Evolutionary conservation across 306 rosid genomes (phyloP), one percentile per base, ranked within the genome.

Genomic region (Gleditsia sinensis): DNA sequence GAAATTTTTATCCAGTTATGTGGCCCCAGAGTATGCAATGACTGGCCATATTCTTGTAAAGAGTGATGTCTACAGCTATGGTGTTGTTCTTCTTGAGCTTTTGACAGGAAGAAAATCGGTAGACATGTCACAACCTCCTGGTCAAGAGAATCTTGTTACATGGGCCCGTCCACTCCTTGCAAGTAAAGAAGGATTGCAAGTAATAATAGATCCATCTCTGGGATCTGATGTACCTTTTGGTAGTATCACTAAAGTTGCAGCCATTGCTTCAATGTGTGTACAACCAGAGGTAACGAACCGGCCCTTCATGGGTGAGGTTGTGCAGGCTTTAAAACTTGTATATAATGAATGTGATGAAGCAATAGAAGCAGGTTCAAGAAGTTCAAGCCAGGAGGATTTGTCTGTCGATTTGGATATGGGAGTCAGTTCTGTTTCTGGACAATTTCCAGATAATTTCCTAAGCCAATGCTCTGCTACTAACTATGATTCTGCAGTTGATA

Each of bases 21-120:
- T 90, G 78, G 98, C 96, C 11, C 98, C 98, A 0, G 98, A 93
- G 73, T 93, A 93, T 76, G 97, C 97, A 9, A 93, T 93, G 97
- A 93, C 95, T 0, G 98, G 98, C 0, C 98, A 93, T 86, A 90
- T 93, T 81, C 98, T 90, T 25, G 93, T 93, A 19, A 90, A 90
- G 85, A 93, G 98, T 56, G 98, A 93, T 69, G 98, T 93, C 51
- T 93, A 90, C 61, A 93, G 98, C 82, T 93, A 93, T 9, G 98
- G 98, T 14, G 96, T 93, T 54, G 98, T 93, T 76, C 96, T 93
- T 39, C 95, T 93, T 8, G 98, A 93, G 81, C 91, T 93, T 82
- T 78, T 93, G 72, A 84, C 89, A 0, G 96, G 98, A 58, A 86
- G 96, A 76, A 93, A 90, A 72, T 96, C 98, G 6, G 86, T 93